Base-by-base conservation (phyloP, 257 asterid species). In the Penstemon newberryi region DNA sequence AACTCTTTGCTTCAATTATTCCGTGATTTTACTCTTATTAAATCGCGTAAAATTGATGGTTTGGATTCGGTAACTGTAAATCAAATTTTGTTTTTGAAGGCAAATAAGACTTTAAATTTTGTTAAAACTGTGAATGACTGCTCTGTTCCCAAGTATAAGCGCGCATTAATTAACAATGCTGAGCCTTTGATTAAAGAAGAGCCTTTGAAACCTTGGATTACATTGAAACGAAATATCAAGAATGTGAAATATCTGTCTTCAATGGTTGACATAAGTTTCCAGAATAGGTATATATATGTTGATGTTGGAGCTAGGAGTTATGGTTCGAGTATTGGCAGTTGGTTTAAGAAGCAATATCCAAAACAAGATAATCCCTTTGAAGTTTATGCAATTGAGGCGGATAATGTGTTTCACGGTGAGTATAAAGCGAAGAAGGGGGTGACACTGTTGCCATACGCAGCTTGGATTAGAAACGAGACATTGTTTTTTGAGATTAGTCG, bases 241-340 rank as follows among this genome's bases (percentile, higher is more conserved):
- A 89, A 81, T 53, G 75, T 81, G 8, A 83, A 73, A 39, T 83
- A 86, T 66, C 77, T 89, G 7, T 59, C 89, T 10, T 56, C 76
- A 33, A 77, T 84, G 82, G 91, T 77, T 41, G 91, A 86, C 38
- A 82, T 86, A 50, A 78, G 90, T 42, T 88, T 86, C 59, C 86
- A 81, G 84, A 78, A 75, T 4, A 73, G 79, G 74, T 86, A 81
- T 37, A 60, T 80, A 0, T 86, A 83, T 47, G 63, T 86, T 6
- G 93, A 81, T 49, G 83, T 83, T 71, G 96, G 96, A 76, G 81
- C 96, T 12, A 76, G 85, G 58, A 83, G 76, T 57, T 86, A 86
- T 6, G 80, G 83, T 5, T 82, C 86, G 9, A 89, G 96, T 67
- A 84, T 89, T 13, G 88, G 87, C 2, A 68, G 84, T 57, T 84